These are phyloP conservation scores for Clonostachys rosea DNA, from an alignment of 2,329 filamentous ascomycete species.

Conservation along the genomic window DNA sequence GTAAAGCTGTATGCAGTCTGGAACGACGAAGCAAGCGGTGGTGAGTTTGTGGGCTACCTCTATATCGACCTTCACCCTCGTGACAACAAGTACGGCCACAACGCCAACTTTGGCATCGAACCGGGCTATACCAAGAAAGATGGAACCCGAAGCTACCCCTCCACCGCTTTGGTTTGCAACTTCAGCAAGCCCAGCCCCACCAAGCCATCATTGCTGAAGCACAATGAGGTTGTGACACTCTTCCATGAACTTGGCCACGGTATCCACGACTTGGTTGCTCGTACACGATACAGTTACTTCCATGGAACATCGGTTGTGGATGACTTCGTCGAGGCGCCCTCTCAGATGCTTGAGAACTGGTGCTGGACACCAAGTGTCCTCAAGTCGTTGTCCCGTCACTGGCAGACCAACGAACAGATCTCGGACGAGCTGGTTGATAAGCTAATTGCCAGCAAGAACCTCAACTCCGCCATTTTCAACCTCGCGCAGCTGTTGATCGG, in stretches of 20 bases:
- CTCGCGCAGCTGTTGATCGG: slow-evolving; percentile 76
- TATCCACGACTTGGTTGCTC: slow-evolving; percentile 64
- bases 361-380: slow-evolving; percentile 66
- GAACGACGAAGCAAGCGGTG: slow-evolving; percentile 68
- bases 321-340: slow-evolving; percentile 69
- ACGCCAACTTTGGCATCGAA: slow-evolving; percentile 79
- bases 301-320: slow-evolving; percentile 63
- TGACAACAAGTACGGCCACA: slow-evolving; percentile 79
- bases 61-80: slow-evolving; percentile 79
- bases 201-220: slow-evolving; percentile 76
- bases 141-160: slow-evolving; percentile 69
- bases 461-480: slow-evolving; percentile 77
- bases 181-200: slow-evolving; percentile 75
- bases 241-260: slow-evolving; percentile 76
- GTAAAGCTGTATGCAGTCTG: slow-evolving; percentile 81
- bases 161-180: slow-evolving; percentile 79
- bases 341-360: slow-evolving; percentile 74
- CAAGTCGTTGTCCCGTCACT: slow-evolving; percentile 67
- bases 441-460: slow-evolving; percentile 72
- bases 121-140: slow-evolving; percentile 64
- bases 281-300: slow-evolving; percentile 59
- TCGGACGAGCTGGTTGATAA: slow-evolving; percentile 71
- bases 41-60: slow-evolving; percentile 73
- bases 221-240: slow-evolving; percentile 76
- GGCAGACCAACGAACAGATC: slow-evolving; percentile 64